Conservation (phyloP, 2,329 filamentous ascomycete genomes). For the Exophiala oligosperma region DNA sequence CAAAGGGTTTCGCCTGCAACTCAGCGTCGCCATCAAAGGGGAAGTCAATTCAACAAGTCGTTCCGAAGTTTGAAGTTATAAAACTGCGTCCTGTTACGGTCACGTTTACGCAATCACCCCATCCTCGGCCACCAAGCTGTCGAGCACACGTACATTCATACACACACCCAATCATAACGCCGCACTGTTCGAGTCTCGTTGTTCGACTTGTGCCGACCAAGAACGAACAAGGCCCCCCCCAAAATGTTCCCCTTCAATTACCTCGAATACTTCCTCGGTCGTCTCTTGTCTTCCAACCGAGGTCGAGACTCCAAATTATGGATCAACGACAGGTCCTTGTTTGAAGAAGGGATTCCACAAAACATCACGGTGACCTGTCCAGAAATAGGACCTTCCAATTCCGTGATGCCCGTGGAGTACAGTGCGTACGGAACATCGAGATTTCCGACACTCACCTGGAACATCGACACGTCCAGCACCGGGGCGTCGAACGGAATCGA, state of each 20-base stretch:
- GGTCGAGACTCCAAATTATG: conserved; percentile 20
- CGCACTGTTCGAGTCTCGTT: no score
- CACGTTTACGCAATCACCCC: no score
- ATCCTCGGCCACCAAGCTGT: no score
- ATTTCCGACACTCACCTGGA: conserved; percentile 47
- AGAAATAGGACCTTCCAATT: conserved; percentile 33
- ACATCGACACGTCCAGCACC: conserved; percentile 25
- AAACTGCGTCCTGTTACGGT: no score
- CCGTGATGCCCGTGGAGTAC: conserved; percentile 39
- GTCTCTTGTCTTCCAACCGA: conserved; percentile 5
- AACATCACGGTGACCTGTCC: conserved; percentile 30
- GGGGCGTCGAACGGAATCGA: conserved; percentile 33
- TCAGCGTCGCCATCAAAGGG: no score
- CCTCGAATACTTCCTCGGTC: conserved; percentile 18
- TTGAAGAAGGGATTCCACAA: conserved; percentile 10
- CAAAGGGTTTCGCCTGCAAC: no score
- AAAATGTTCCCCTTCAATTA: conserved; percentile 11
- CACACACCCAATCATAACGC: no score
- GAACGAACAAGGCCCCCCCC: not conserved
- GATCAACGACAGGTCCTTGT: conserved; percentile 1
- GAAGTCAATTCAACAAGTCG: no score
- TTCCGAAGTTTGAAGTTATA: no score
- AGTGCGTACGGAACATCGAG: conserved; percentile 41
- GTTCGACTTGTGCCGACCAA: no score
- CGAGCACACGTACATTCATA: no score